Evolutionary conservation across 2,329 filamentous ascomycete genomes (phyloP), one percentile per base, ranked within the genome.

Genomic region (Hymenoscyphus fructigenus): DNA sequence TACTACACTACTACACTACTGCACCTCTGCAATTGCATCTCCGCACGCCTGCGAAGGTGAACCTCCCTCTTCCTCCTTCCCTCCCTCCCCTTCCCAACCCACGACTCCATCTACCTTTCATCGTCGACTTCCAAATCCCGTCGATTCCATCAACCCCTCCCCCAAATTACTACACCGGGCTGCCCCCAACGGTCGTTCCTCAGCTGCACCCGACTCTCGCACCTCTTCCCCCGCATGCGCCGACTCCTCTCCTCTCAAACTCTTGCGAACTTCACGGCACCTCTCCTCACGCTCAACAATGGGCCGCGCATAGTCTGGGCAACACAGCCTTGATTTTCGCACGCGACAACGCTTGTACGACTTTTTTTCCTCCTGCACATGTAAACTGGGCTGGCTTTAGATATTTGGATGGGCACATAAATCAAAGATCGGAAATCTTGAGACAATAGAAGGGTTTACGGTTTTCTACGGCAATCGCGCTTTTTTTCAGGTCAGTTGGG

Each of bases 271-370:
- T 53, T 62, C 59, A 64, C 61, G 50, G 60, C 63, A 57, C 59
- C 63, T 63, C 50, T 61, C 60, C 59, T 41, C 60, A 36, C 60
- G 41, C 44, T 69, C 66, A 66, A 75, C 69, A 67, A 75, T 75
- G 73, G 74, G 73, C 72, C 61, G 66, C 70, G 70, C 65, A 72
- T 74, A 73, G 68, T 62, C 67, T 61, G 62, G 73, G 71, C 72
- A 69, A 62, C 69, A 65, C 67, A 74, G 71, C 72, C 72, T 72
- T 68, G 38, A 56, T 65, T 64, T 17, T 56, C 67, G 62, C 66
- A 69, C 67, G 68, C 68, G 67, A 66, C 67, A 66, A 71, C 68
- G 66, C 58, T 66, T 72, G 63, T 67, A 67, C 69, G 60, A 69
- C 47, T 63, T 70, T 68, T 61, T 63, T 65, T 69, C 68, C 53